Conservation (phyloP, 1,284 basidiomycete genomes). For the Cerioporus squamosus region DNA sequence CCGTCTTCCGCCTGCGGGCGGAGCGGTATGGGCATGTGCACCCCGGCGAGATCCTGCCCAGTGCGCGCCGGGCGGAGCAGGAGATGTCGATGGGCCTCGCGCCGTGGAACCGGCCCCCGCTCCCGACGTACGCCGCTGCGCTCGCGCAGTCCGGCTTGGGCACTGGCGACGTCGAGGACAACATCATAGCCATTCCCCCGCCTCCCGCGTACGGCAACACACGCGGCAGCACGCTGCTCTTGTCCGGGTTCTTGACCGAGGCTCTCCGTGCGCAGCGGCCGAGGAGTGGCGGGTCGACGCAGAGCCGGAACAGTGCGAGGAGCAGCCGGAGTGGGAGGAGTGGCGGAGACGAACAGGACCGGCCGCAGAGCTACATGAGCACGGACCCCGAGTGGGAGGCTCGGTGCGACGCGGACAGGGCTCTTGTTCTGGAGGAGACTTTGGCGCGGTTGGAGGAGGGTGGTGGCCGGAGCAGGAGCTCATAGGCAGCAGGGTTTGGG, state of each 20-base stretch:
- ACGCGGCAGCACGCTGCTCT: slow-evolving; percentile 65
- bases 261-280: slow-evolving; percentile 47
- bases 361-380: slow-evolving; percentile 57
- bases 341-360: slow-evolving; percentile 25
- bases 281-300: slow-evolving; percentile 16
- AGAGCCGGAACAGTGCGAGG: slow-evolving; percentile 27
- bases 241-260: slow-evolving; percentile 55
- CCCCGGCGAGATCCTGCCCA: slow-evolving; percentile 58
- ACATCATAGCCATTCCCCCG: slow-evolving; percentile 64
- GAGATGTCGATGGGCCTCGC: slow-evolving; percentile 49
- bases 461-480: slow-evolving; percentile 9
- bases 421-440: slow-evolving; percentile 57
- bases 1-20: slow-evolving; percentile 62
- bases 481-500: neutral
- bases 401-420: slow-evolving; percentile 55
- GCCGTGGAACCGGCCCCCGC: slow-evolving; percentile 71
- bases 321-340: slow-evolving; percentile 30
- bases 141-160: slow-evolving; percentile 68
- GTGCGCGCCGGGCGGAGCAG: slow-evolving; percentile 29
- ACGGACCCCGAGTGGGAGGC: slow-evolving; percentile 62
- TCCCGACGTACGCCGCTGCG: slow-evolving; percentile 73
- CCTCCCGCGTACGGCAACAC: slow-evolving; percentile 77
- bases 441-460: slow-evolving; percentile 53
- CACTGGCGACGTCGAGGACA: slow-evolving; percentile 78
- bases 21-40: slow-evolving; percentile 64